A percentile compares a stretch with the other conserved stretches of the same genome.
These are phyloP conservation scores for Phytophthora syringae DNA, from an alignment of 352 stramenopile species.

Conservation along the genomic window DNA sequence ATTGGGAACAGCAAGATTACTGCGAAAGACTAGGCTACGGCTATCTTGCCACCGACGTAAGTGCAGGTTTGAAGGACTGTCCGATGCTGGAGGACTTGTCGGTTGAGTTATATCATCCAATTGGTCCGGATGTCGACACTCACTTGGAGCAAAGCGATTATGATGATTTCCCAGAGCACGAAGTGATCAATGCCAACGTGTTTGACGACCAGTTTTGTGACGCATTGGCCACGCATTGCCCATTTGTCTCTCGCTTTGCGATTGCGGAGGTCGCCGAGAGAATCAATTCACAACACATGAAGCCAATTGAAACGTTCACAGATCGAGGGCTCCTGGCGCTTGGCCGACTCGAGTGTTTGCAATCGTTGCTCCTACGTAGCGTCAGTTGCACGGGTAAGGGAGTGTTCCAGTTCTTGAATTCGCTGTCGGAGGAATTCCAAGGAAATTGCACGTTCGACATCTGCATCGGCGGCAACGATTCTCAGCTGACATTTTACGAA, in stretches of 20 bases:
- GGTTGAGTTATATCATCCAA: slow-evolving; percentile 42
- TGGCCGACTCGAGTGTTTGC: slow-evolving; percentile 37
- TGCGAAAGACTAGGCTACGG: slow-evolving; percentile 21
- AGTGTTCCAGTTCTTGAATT: slow-evolving; percentile 19
- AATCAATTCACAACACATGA: slow-evolving; percentile 32
- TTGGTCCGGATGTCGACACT: slow-evolving; percentile 3
- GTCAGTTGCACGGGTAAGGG: slow-evolving; percentile 43
- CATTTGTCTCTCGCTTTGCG: slow-evolving; percentile 27
- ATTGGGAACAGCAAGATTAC: slow-evolving; percentile 9
- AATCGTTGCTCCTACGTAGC: slow-evolving; percentile 34
- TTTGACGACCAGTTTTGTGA: slow-evolving; percentile 46
- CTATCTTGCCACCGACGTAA: slow-evolving; percentile 27
- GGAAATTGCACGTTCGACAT: neutral
- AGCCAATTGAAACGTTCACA: slow-evolving; percentile 38
- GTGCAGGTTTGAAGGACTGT: slow-evolving; percentile 34
- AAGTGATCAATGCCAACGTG: slow-evolving; percentile 36
- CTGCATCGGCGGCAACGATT: neutral
- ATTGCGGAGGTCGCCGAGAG: slow-evolving; percentile 35
- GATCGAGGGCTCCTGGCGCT: slow-evolving; percentile 40
- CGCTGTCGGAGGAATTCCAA: neutral
- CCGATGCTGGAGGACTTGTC: slow-evolving; percentile 33
- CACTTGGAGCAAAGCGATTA: neutral
- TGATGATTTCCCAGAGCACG: slow-evolving; percentile 24
- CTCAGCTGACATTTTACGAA: neutral
- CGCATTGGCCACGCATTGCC: slow-evolving; percentile 12